Evolutionary conservation across 192 early-diverging fungal genomes (phyloP), one percentile per base, ranked within the genome.

Genomic region (Phlyctochytrium planicorne): DNA sequence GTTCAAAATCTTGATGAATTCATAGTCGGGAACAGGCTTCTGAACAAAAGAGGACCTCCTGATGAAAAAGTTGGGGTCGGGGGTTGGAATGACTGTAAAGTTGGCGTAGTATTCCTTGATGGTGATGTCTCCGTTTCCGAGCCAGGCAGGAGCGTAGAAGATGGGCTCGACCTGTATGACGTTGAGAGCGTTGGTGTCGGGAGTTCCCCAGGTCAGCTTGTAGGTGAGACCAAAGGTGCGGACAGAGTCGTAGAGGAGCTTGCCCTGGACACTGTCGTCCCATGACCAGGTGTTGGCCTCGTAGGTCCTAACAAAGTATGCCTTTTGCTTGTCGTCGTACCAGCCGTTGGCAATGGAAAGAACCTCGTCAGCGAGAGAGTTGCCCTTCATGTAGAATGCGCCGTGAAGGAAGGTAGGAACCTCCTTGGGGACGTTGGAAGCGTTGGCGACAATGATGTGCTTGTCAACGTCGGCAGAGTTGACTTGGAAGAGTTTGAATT

Each of bases 1-100:
- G 53, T 66, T 66, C 20, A 66, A 3, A 31, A 66, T 66, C 14
- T 34, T 25, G 4, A 66, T 55, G 24, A 66, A 34, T 16, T 29
- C 10, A 34, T 57, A 56, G 24, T 10, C 29, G 3, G 60, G 17
- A 17, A 6, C 29, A 4, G 17, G 3, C 3, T 25, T 6, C 12
- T 4, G 12, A 17, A 62, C 17, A 4, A 62, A 10, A 24, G 4
- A 12, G 3, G 60, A 34, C 25, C 25, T 33, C 4, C 60, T 30
- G 10, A 10, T 32, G 60, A 62, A 62, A 25, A 62, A 34, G 32
- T 62, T 62, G 17, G 60, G 60, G 32, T 62, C 36, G 32, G 32
- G 32, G 4, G 60, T 62, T 6, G 60, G 60, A 4, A 62, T 33
- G 12, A 25, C 32, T 10, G 60, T 62, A 4, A 62, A 33, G 29